Conservation (phyloP, 139 green algal genomes). For the Chlorella sp. region DNA sequence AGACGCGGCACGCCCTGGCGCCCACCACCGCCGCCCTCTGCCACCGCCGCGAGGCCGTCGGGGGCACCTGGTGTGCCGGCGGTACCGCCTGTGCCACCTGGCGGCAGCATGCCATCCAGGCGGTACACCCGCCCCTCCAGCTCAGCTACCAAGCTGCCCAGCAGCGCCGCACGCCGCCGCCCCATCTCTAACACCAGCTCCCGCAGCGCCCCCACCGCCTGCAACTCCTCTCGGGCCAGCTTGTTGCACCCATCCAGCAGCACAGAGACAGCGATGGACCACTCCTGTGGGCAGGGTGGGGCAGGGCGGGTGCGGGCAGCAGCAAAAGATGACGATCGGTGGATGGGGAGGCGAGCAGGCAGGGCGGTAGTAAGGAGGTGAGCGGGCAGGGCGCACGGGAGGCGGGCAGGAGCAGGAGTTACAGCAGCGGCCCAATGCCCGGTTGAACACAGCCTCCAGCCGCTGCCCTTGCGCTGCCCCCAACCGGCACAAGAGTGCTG, state of each 20-base stretch:
- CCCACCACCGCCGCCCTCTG: not conserved
- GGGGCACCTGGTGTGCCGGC: constrained; percentile 17
- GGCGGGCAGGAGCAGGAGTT: not conserved
- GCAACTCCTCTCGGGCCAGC: constrained; percentile 61
- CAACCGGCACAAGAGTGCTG: no score
- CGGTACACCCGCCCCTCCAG: constrained; percentile 55
- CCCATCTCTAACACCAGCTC: constrained; percentile 66
- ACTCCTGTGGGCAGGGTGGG: constrained; percentile 62
- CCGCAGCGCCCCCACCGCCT: constrained; percentile 57
- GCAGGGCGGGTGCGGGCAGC: not conserved
- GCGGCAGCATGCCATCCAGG: not conserved
- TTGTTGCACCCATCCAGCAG: constrained; percentile 74
- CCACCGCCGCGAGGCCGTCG: not conserved
- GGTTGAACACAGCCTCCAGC: no score
- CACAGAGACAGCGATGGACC: constrained; percentile 60
- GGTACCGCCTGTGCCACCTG: not conserved
- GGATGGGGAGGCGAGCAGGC: not conserved
- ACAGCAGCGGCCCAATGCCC: no score
- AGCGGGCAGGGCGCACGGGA: not conserved
- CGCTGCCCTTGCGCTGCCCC: not conserved
- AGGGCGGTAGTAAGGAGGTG: not conserved
- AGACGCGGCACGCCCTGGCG: not conserved
- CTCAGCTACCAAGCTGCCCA: constrained; percentile 61
- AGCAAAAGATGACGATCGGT: not conserved
- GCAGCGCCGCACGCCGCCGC: constrained; percentile 43